A percentile compares a stretch with the other conserved stretches of the same genome.
Conservation (phyloP, 176 grass and related monocot species). For the Carex pumila region DNA sequence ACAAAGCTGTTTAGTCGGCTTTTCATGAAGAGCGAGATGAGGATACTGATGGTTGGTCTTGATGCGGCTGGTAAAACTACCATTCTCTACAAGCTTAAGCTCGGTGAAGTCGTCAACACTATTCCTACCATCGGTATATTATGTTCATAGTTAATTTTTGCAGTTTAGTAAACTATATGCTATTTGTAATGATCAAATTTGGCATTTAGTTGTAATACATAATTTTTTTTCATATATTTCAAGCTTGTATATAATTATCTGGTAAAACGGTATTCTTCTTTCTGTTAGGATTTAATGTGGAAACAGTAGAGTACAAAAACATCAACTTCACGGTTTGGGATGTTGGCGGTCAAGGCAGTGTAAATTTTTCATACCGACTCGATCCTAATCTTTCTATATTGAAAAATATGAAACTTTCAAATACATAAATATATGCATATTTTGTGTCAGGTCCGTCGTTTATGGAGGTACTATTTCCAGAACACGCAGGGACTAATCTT, state of each 20-base stretch:
- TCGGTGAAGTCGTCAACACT: slow-evolving; percentile 31
- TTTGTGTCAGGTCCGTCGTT: slow-evolving; percentile 8
- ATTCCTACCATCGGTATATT: slow-evolving; percentile 28
- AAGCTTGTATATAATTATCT: neutral
- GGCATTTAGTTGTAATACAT: neutral
- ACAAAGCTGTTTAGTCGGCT: slow-evolving; percentile 28
- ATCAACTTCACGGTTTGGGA: slow-evolving; percentile 39
- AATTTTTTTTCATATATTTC: neutral
- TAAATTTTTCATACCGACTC: neutral
- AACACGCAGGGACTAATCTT: slow-evolving; percentile 23
- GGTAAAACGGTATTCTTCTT: neutral
- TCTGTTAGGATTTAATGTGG: slow-evolving; percentile 21
- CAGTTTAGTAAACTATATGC: neutral
- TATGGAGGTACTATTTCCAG: slow-evolving; percentile 22
- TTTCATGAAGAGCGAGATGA: slow-evolving; percentile 27
- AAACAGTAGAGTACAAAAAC: slow-evolving; percentile 27
- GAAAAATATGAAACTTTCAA: neutral
- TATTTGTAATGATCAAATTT: neutral
- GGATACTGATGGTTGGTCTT: slow-evolving; percentile 29
- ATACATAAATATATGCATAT: neutral
- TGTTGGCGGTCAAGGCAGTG: slow-evolving; percentile 29
- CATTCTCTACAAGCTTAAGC: slow-evolving; percentile 37
- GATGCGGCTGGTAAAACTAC: slow-evolving; percentile 35
- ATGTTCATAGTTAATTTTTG: neutral
- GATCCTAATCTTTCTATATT: neutral